phyloP scores from a whole-genome alignment of 2,329 filamentous ascomycete genomes.

The Pseudopithomyces maydicus region DNA sequence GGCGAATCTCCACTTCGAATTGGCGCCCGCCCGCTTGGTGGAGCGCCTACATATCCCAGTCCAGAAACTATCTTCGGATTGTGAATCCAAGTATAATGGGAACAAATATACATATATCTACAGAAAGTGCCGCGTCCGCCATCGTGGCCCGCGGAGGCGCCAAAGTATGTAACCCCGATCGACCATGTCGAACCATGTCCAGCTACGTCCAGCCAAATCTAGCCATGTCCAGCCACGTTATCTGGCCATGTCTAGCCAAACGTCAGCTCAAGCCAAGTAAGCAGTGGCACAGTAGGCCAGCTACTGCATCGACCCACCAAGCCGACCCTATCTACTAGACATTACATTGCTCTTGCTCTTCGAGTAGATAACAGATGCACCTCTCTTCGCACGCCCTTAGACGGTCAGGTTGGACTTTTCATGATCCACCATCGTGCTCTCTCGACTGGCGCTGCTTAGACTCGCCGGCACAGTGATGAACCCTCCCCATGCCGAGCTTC shows the following conservation, averaged over 20 bases:
- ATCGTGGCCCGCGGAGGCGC: too few species aligned
- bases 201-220: neutral
- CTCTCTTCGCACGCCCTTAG: constrained; percentile 9
- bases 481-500: constrained; percentile 31
- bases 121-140: too few species aligned
- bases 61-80: too few species aligned
- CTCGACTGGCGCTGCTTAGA: constrained; percentile 31
- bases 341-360: constrained; percentile 10
- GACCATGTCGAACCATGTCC: neutral
- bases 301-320: constrained; percentile 19
- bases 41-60: too few species aligned
- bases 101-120: too few species aligned
- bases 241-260: too few species aligned
- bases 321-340: neutral
- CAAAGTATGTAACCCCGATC: constrained; percentile 2
- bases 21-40: constrained; percentile 9
- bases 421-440: constrained; percentile 23
- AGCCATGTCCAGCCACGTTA: neutral
- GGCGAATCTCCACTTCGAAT: constrained; percentile 1
- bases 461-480: constrained; percentile 43
- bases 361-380: constrained; percentile 2
- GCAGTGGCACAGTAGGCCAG: constrained; percentile 27
- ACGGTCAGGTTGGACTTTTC: constrained; percentile 19
- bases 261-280: neutral
- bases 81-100: too few species aligned